These are phyloP conservation scores for Neophaeococcomyces mojaviensis DNA, from an alignment of 2,329 filamentous ascomycete genomes.

Conservation along the genomic window DNA sequence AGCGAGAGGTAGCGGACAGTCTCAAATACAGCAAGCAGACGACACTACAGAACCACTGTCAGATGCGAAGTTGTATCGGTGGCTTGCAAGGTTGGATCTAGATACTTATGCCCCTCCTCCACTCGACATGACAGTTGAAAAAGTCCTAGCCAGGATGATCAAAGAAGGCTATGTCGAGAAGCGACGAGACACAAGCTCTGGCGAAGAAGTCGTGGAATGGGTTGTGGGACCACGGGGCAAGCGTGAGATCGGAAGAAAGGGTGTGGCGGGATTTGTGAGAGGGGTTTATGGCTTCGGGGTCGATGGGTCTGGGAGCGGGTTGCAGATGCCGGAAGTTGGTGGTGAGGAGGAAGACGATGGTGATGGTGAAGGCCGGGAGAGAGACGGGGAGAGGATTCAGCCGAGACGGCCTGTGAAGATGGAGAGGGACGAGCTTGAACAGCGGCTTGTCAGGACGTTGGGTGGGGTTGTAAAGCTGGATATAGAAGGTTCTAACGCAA, in stretches of 20 bases:
- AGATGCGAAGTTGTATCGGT: slow-evolving; percentile 70
- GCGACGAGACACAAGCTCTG: slow-evolving; percentile 59
- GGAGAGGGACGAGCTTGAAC: slow-evolving; percentile 46
- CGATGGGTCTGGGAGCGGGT: slow-evolving; percentile 8
- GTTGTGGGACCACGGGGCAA: slow-evolving; percentile 77
- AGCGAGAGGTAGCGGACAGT: neutral
- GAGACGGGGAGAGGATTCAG: slow-evolving; percentile 46
- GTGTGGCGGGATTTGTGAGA: slow-evolving; percentile 62
- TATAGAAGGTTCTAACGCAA: neutral
- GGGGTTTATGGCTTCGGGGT: slow-evolving; percentile 43
- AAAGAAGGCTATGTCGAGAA: slow-evolving; percentile 78
- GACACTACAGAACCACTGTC: slow-evolving; percentile 40
- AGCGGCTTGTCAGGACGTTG: slow-evolving; percentile 55
- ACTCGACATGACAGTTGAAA: slow-evolving; percentile 53
- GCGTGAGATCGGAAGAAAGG: slow-evolving; percentile 72
- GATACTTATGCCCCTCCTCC: slow-evolving; percentile 58
- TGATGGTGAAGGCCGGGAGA: slow-evolving; percentile 19
- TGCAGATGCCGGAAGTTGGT: slow-evolving; percentile 1
- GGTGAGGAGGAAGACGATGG: slow-evolving; percentile 19
- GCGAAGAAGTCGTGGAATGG: slow-evolving; percentile 73
- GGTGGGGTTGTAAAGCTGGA: slow-evolving; percentile 29
- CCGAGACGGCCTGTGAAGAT: slow-evolving; percentile 28
- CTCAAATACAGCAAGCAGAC: neutral
- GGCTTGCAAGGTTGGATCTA: slow-evolving; percentile 67
- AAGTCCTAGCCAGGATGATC: slow-evolving; percentile 64